Evolutionary conservation across 1,284 basidiomycete species (phyloP).

Genomic region (Rhodotorula sp.): DNA sequence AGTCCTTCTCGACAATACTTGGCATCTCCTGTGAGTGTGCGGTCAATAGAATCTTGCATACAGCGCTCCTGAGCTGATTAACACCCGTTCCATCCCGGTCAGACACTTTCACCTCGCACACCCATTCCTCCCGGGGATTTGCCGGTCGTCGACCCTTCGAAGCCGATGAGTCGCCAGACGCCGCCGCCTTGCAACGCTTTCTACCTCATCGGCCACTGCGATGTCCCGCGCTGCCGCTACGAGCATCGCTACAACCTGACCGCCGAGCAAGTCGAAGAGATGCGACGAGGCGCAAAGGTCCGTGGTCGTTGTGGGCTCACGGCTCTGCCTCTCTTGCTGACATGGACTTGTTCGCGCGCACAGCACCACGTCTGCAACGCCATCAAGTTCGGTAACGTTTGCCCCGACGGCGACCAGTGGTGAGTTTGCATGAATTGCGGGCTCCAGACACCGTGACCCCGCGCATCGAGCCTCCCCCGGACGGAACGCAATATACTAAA

Average conservation of each 20-base stretch:
- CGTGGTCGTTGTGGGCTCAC: neutral
- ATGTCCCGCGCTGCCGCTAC: constrained; percentile 33
- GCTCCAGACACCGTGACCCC: neutral
- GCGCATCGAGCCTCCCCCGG: neutral
- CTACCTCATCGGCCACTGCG: constrained; percentile 24
- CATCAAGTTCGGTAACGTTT: constrained; percentile 24
- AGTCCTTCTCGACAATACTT: neutral
- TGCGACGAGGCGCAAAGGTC: constrained; percentile 31
- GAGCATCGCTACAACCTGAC: constrained; percentile 31
- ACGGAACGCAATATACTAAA: neutral
- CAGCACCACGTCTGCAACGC: constrained; percentile 35
- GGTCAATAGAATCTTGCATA: neutral
- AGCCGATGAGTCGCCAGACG: constrained; percentile 37
- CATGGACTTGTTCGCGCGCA: neutral
- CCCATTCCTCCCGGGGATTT: neutral
- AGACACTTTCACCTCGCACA: neutral
- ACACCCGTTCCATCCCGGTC: neutral
- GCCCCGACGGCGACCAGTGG: constrained; percentile 25
- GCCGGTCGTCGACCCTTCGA: constrained; percentile 39
- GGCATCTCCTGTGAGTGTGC: neutral
- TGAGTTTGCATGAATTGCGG: neutral
- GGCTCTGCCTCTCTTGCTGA: neutral
- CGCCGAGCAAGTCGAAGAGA: constrained; percentile 24
- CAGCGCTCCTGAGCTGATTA: neutral
- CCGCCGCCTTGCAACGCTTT: constrained; percentile 32